Percentiles rank a stretch among this genome's conserved stretches.
Conservation (phyloP, 1,139 yeast genomes). For the Sugiyamaella paludigena region DNA sequence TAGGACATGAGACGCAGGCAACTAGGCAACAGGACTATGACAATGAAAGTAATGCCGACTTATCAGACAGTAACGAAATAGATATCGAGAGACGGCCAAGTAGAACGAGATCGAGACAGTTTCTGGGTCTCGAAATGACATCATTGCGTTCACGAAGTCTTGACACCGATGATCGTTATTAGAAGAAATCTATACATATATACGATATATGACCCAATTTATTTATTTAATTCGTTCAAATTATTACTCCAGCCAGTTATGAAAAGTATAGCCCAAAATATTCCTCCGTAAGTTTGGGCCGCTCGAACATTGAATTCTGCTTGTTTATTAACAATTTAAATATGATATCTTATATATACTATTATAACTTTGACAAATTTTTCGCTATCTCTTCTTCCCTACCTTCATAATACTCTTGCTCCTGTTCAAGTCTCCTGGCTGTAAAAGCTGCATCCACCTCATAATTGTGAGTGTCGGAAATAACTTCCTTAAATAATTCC, state of each 20-base stretch:
- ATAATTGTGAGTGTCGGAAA: constrained; percentile 25
- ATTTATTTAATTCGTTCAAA: neutral
- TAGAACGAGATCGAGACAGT: constrained; percentile 21
- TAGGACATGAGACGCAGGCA: no score
- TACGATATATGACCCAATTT: neutral
- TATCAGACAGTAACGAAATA: neutral
- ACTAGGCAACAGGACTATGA: neutral
- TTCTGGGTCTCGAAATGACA: constrained; percentile 26
- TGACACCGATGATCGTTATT: constrained; percentile 24
- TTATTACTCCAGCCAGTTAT: neutral
- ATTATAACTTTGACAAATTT: constrained; percentile 20
- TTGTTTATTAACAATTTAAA: no score
- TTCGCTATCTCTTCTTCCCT: constrained; percentile 13
- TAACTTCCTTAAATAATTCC: constrained; percentile 34
- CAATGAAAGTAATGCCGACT: neutral
- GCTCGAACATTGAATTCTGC: neutral
- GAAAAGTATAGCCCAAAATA: neutral
- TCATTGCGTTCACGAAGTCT: constrained; percentile 23
- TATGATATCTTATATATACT: neutral
- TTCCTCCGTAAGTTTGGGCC: neutral
- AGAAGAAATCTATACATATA: constrained; percentile 2
- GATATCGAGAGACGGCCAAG: constrained; percentile 19
- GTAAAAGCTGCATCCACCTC: constrained; percentile 17
- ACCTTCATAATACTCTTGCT: constrained; percentile 20
- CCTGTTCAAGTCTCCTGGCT: constrained; percentile 11